Conservation (phyloP, 2,329 filamentous ascomycete genomes). For the Hymenoscyphus linearis region DNA sequence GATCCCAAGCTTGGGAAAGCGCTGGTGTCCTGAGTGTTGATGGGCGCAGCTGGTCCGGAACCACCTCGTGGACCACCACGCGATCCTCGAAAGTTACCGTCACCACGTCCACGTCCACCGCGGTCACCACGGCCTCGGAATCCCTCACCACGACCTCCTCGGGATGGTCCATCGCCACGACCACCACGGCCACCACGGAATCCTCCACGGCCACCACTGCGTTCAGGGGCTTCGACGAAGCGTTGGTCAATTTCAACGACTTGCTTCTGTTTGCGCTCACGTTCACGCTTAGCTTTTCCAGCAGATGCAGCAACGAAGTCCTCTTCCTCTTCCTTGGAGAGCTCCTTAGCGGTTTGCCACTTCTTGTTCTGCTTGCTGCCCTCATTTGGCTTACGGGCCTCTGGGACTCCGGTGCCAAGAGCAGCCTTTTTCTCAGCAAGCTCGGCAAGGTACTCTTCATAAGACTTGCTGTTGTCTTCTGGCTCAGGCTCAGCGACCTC, state of each 20-base stretch:
- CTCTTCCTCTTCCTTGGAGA: constrained; percentile 59
- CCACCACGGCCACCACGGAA: constrained; percentile 40
- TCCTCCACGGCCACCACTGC: constrained; percentile 42
- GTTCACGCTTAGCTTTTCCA: constrained; percentile 79
- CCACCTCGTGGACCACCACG: constrained; percentile 38
- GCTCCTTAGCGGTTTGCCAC: constrained; percentile 78
- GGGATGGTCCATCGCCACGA: constrained; percentile 47
- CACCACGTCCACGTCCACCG: constrained; percentile 39
- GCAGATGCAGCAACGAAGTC: constrained; percentile 70
- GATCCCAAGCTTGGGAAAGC: constrained; percentile 49
- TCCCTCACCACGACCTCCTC: constrained; percentile 43
- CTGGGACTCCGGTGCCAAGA: constrained; percentile 57
- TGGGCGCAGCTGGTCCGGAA: constrained; percentile 29
- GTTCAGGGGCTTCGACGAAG: constrained; percentile 66
- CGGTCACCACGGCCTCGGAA: constrained; percentile 40
- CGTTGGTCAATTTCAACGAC: constrained; percentile 83
- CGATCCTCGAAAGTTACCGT: constrained; percentile 40
- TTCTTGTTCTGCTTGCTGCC: constrained; percentile 84
- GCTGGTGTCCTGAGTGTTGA: constrained; percentile 44
- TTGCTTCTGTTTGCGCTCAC: constrained; percentile 89
- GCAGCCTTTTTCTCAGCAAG: constrained; percentile 70
- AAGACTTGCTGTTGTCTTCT: constrained; percentile 81
- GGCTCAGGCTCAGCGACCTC: constrained; percentile 43
- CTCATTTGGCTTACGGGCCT: constrained; percentile 88
- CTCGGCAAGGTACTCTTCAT: constrained; percentile 79